Evolutionary conservation across 2,329 filamentous ascomycete species (phyloP).

Genomic region (Penicillium hesseltinei): DNA sequence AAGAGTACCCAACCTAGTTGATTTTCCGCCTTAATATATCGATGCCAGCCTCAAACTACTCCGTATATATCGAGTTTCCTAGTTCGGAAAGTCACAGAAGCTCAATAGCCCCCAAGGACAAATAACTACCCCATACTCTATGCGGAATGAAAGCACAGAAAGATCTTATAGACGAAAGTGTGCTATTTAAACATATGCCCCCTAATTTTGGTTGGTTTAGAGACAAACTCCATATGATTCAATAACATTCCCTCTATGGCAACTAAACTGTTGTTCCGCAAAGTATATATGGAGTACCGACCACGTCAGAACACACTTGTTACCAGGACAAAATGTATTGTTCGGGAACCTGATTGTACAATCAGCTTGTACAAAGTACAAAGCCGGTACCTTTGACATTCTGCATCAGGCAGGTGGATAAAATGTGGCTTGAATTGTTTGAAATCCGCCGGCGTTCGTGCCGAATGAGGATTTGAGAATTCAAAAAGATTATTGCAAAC

Average conservation of each 20-base stretch:
- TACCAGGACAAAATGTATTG: neutral
- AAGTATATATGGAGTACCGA: neutral
- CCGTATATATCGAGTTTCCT: too few relatives aligned
- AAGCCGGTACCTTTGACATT: neutral
- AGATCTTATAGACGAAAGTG: neutral
- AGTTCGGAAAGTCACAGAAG: too few relatives aligned
- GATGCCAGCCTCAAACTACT: too few relatives aligned
- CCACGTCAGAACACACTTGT: neutral
- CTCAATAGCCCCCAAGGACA: neutral
- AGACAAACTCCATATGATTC: neutral
- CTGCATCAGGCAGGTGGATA: conserved; percentile 8
- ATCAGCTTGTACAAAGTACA: neutral
- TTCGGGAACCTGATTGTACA: neutral
- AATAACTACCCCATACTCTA: neutral
- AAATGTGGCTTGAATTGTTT: neutral
- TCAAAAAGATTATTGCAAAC: neutral
- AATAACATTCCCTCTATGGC: neutral
- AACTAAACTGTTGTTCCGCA: neutral
- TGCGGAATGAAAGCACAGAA: neutral
- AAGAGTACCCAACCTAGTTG: too few relatives aligned
- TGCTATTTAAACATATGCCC: neutral
- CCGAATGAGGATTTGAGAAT: neutral
- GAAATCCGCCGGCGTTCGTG: neutral
- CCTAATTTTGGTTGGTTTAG: neutral
- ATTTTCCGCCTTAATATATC: too few relatives aligned